Base-by-base conservation (phyloP, 1,139 yeast species). In the Pichia sp. region DNA sequence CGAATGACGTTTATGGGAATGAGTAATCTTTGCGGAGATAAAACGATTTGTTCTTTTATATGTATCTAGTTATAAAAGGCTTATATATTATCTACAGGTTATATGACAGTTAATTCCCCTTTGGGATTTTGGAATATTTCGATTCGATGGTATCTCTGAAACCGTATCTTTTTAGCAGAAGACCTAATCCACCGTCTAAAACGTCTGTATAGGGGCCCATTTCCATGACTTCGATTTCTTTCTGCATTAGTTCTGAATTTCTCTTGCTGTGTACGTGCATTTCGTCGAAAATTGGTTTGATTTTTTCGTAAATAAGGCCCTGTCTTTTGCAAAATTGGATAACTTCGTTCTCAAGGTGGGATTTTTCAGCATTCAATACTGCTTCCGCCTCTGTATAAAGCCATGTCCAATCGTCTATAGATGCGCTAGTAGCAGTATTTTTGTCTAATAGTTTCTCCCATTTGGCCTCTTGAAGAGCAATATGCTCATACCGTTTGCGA, bases 331-430 rank as follows among this genome's bases (percentile, higher is more conserved):
- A 66, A 50, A 61, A 61, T 3, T 42, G 1, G 1, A 49, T 29
- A 4, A 62, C 59, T 7, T 54, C 51, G 1, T 45, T 38, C 46
- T 64, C 66, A 11, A 64, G 52, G 15, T 48, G 34, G 5, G 40
- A 7, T 13, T 54, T 49, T 42, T 51, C 50, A 6, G 4, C 8
- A 1, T 47, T 38, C 8, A 63, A 34, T 4, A 48, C 32, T 11
- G 47, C 47, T 34, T 53, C 52, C 15, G 50, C 50, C 26, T 54
- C 49, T n/a, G 51, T 51, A 49, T 57, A 53, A 2, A 61, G 8
- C 53, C 54, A 55, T 3, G 31, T 11, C 66, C 67, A 64, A 13
- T 54, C 51, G 10, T 77, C 82, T 78, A 78, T 36, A 10, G 5
- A 76, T 3, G 62, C 40, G 2, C 23, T 48, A 1, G 71, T 74